Base-by-base conservation (phyloP, 371 early-diverging fungal genomes). In the Apophysomyces ossiformis region DNA sequence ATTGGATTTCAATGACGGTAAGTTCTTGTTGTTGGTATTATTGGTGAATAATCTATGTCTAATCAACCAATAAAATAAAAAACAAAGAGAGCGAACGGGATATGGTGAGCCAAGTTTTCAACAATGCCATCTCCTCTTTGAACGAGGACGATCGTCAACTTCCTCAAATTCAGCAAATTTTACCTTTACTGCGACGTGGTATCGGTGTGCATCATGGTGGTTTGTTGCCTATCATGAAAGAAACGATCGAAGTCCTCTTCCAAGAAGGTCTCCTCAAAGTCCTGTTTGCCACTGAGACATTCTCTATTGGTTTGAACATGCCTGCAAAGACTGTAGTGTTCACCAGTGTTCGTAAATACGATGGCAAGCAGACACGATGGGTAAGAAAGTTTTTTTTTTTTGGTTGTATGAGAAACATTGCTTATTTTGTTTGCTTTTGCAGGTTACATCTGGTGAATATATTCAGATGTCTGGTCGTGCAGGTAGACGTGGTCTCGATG, bases 231-330 rank as follows among this genome's bases (percentile, higher is more conserved):
- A 97, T 99, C 50, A 85, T 99, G 66, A 99, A 99, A 80, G 99
- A 99, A 84, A 95, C 99, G 9, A 98, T 99, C 39, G 99, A 99
- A 84, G 96, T 99, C 65, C 86, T 99, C 36, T 99, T 99, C 88
- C 99, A 99, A 77, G 99, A 99, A 84, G 96, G 96, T 43, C 80
- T 99, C 57, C 72, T 99, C 41, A 99, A 99, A 84, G 96, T 99
- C 13, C 83, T 99, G 41, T 99, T 99, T 90, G 99, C 99, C 41
- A 99, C 99, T 1, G 99, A 99, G 77, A 99, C 99, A 0, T 99
- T 99, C 84, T 98, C 99, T 6, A 99, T 99, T 75, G 99, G 99
- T 54, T 78, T 99, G 58, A 99, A 99, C 85, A 99, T 99, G 99
- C 99, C 99, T 44, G 99, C 99, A 61, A 97, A 97, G 74, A 99